Evolutionary conservation across 2,329 filamentous ascomycete species (phyloP), one percentile per base, ranked within the genome.

Genomic region (Alternaria arbusti): DNA sequence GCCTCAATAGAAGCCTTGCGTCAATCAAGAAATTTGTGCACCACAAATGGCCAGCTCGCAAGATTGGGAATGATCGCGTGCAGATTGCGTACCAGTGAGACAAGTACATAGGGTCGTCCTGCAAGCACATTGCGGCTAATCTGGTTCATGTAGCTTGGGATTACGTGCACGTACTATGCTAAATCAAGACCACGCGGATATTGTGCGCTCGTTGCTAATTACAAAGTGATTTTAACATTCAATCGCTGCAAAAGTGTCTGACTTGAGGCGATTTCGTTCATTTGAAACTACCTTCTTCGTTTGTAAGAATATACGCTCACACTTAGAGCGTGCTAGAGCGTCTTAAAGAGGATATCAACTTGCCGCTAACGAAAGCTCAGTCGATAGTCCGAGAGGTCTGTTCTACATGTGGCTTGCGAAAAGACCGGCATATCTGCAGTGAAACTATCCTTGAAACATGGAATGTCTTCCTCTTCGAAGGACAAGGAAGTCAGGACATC

Each of bases 271-370:
- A 45, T 61, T 61, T 50, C 51, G 58, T 56, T 56, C 43, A 56
- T 61, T 51, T 28, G 44, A 51, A 32, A 61, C 47, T 20, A 61
- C 44, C 58, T 61, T 52, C 58, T 61, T 61, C 22, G 58, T 50
- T 22, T 61, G 26, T 50, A n/a, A 28, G 51, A 61, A 61, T 50
- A 61, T 50, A 9, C 58, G 40, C 58, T 61, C 52, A 57, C 58
- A 61, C 58, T 61, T 28, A 61, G 58, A 40, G 32, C 15, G 4
- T 36, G 32, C 32, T n/a, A 8, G 32, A 36, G 4, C 32, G n/a
- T 36, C 32, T 36, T 8, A 36, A 9, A 36, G 15, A 36, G 15
- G 8, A 32, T 32, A 32, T 5, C 2, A 36, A n/a, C 15, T 36
- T n/a, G 15, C 7, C 15, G 32, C 32, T 36, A 36, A n/a, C 15